Percentiles rank a stretch among this genome's conserved stretches.
These are phyloP conservation scores for Bryoglossum gracile DNA, from an alignment of 495 filamentous ascomycete species.

Conservation along the genomic window DNA sequence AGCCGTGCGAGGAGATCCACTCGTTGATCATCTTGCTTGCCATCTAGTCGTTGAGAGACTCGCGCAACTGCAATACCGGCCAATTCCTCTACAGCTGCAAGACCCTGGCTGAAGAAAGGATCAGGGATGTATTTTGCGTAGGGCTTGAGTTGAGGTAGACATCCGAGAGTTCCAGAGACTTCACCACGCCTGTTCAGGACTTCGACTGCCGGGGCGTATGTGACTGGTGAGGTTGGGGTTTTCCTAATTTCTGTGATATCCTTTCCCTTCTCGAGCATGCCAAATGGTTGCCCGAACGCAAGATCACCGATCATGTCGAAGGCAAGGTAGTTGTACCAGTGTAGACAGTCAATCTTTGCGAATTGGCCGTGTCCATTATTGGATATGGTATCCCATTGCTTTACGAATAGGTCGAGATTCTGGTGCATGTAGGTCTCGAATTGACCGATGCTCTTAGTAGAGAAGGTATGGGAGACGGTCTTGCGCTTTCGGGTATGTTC, in stretches of 20 bases:
- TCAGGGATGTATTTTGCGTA: slow-evolving; percentile 61
- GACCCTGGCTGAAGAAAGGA: slow-evolving; percentile 57
- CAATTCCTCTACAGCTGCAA: slow-evolving; percentile 56
- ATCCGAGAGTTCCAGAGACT: slow-evolving; percentile 57
- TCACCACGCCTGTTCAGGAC: slow-evolving; percentile 65
- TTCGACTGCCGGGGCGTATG: slow-evolving; percentile 59
- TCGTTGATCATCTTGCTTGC: slow-evolving; percentile 53
- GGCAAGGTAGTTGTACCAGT: slow-evolving; percentile 93
- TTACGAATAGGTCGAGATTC: slow-evolving; percentile 69
- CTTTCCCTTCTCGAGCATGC: slow-evolving; percentile 53
- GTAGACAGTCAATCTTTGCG: slow-evolving; percentile 64
- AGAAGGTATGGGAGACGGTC: slow-evolving; percentile 82
- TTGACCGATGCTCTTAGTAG: slow-evolving; percentile 69
- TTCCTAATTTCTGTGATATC: slow-evolving; percentile 50
- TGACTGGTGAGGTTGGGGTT: slow-evolving; percentile 43
- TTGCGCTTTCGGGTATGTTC: slow-evolving; percentile 90
- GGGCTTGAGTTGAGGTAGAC: slow-evolving; percentile 51
- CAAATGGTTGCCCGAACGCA: slow-evolving; percentile 50
- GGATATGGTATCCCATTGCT: slow-evolving; percentile 58
- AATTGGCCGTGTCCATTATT: slow-evolving; percentile 43
- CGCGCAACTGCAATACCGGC: slow-evolving; percentile 75
- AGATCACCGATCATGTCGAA: slow-evolving; percentile 89
- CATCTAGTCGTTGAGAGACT: slow-evolving; percentile 63
- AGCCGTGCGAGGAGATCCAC: slow-evolving; percentile 76
- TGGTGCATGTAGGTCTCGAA: slow-evolving; percentile 85